These are phyloP conservation scores for Scedosporium boydii DNA, from an alignment of 2,329 filamentous ascomycete genomes.

Conservation along the genomic window DNA sequence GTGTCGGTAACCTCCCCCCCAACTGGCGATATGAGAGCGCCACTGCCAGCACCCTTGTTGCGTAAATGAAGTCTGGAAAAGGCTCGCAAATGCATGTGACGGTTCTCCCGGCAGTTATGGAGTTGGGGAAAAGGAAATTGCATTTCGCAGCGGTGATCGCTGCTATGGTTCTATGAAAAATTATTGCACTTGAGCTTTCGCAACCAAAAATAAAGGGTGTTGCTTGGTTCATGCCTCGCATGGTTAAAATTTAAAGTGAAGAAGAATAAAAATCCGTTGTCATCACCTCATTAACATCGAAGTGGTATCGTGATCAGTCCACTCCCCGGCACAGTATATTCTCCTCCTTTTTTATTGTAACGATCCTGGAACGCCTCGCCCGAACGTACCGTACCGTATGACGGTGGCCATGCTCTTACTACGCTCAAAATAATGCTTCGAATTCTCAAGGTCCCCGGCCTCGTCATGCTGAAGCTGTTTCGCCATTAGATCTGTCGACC, in stretches of 20 bases:
- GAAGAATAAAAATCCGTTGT: not conserved
- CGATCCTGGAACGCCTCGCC: not conserved
- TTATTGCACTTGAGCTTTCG: constrained; percentile 1
- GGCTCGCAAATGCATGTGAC: not conserved
- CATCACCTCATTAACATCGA: not conserved
- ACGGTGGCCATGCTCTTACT: not conserved
- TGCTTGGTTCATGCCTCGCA: not conserved
- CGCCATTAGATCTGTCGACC: not conserved
- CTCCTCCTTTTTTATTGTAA: not conserved
- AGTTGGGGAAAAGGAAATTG: constrained; percentile 7
- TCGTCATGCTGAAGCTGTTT: not conserved
- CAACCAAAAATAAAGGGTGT: not conserved
- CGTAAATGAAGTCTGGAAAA: constrained; percentile 46
- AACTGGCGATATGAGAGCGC: constrained; percentile 99
- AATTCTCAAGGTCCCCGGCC: too few relatives aligned
- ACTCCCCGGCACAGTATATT: not conserved
- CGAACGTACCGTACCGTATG: not conserved
- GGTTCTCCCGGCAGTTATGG: constrained; percentile 1
- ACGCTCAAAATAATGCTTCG: not conserved
- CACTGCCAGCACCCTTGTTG: constrained; percentile 88
- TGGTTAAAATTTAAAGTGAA: not conserved
- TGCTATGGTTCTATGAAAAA: constrained; percentile 2
- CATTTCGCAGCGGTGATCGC: constrained; percentile 1
- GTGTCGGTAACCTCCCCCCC: constrained; percentile 71
- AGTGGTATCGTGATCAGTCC: not conserved